Evolutionary conservation across 169 alveolate species (phyloP), one percentile per base, ranked within the genome.

Genomic region (Plasmodium coatneyi): DNA sequence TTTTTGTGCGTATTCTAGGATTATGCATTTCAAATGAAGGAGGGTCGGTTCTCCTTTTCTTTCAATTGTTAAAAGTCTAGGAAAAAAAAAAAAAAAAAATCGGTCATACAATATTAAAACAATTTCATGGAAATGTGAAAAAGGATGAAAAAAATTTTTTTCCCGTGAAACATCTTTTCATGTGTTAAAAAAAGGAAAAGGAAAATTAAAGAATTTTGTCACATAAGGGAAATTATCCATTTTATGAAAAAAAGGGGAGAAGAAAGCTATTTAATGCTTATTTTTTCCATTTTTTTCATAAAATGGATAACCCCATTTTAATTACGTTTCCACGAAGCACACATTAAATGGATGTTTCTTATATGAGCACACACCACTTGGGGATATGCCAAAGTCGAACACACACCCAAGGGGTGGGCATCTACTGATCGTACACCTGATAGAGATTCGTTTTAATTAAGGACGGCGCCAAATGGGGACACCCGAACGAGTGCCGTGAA

Each of bases 31-130:
- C 22, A 56, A 56, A 19, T 56, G 72, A 71, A 19, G 41, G 34
- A 71, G 81, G 49, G 39, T 71, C 81, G 39, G 28, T 71, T 71
- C 41, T 28, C 22, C 49, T 71, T 71, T 34, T 71, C 25, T 28
- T 71, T 71, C 49, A 39, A 39, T 39, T 71, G 30, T 71, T 71
- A 71, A 71, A 71, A 71, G 81, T 71, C 54, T 71, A 71, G 81
- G 28, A 39, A 71, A 71, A 71, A 34, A 71, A 16, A 71, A 71
- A 71, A 71, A 19, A 16, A 71, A 34, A 12, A 39, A 71, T 0
- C 2, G 28, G 41, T 71, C 81, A 71, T 19, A 19, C 49, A 71
- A 56, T 56, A 56, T 56, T 56, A 56, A 56, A 56, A 56, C 14
- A 30, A 71, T 71, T 71, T 56, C 72, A 56, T 56, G 30, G 14